Evolutionary conservation across 2,329 filamentous ascomycete species (phyloP).

Genomic region (Podosphaera fusca): DNA sequence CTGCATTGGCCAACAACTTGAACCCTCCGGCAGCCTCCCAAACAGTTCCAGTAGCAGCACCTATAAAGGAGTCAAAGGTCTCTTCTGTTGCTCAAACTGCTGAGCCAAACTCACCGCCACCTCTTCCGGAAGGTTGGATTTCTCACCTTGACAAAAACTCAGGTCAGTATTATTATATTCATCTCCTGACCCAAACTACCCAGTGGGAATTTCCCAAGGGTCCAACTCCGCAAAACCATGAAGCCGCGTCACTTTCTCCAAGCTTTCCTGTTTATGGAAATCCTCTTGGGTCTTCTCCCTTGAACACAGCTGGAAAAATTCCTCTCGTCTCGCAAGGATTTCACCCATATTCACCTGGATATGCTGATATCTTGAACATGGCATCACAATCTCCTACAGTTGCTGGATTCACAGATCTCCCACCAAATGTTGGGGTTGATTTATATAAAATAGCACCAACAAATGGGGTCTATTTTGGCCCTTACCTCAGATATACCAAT

Average conservation of each 20-base stretch:
- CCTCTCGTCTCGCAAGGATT: conserved; percentile 62
- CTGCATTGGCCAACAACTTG: conserved; percentile 56
- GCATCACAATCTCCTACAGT: conserved; percentile 51
- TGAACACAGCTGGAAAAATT: conserved; percentile 29
- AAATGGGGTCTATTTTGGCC: conserved; percentile 94
- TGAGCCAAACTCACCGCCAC: conserved; percentile 65
- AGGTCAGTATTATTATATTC: conserved; percentile 97
- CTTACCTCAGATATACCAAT: conserved; percentile 85
- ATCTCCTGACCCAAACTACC: conserved; percentile 80
- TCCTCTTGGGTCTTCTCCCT: conserved; percentile 44
- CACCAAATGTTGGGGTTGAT: conserved; percentile 69
- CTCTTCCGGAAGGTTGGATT: conserved; percentile 93
- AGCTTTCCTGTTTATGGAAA: conserved; percentile 51
- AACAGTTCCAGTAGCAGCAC: conserved; percentile 5
- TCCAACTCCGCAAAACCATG: conserved; percentile 68
- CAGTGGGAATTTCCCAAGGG: conserved; percentile 99
- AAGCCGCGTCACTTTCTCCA: conserved; percentile 62
- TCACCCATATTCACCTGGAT: conserved; percentile 61
- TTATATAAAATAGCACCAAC: conserved; percentile 85
- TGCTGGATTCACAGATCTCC: conserved; percentile 72
- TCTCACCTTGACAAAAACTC: conserved; percentile 88
- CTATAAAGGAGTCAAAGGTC: conserved; percentile 14
- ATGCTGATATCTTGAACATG: conserved; percentile 68
- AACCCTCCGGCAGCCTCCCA: conserved; percentile 11
- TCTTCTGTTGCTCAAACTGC: conserved; percentile 22